Base-by-base conservation (phyloP, 2,329 filamentous ascomycete genomes). In the Hymenotorrendiella dingleyae region DNA sequence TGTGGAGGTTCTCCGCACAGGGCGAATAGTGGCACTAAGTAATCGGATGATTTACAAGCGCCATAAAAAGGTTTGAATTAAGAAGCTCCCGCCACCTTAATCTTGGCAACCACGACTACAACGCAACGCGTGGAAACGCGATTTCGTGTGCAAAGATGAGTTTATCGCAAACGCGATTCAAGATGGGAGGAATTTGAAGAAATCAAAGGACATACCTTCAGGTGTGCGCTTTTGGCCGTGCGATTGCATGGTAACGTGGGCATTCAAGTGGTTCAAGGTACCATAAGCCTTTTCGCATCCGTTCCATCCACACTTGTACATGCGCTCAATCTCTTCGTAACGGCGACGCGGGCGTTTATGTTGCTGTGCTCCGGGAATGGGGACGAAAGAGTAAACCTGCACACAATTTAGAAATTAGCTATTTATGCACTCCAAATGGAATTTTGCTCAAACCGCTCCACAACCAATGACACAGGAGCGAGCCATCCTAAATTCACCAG, bases 231-330 rank as follows among this genome's bases (percentile, higher is more conserved):
- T 98, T 54, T 80, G 74, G 9, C 93, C 93, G 58, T 98, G 93
- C 48, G 87, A 93, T 65, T 98, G 93, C 93, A 97, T 97, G 11
- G 93, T 97, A 36, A 98, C 93, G 61, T 98, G 93, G 28, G 93
- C 93, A 62, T 98, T 98, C 55, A 98, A 66, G 64, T 98, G 93
- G 65, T 98, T 98, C 49, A 98, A 69, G 36, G 93, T 98, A 47
- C 93, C 93, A 56, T 98, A 98, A 3, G 93, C 93, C 69, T 98
- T 98, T 67, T 98, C 93, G 62, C 93, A 98, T 7, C 90, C 90
- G 53, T 96, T 91, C 87, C 89, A 97, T 20, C 91, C 93, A 62
- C 93, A 98, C 67, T 97, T 97, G 73, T 98, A 97, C 93, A 98
- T 97, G 62, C 93, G 83, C 71, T 98, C 93, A 57, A 98, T 98